Conservation (phyloP, 352 stramenopile species). For the Pythium insidiosum region DNA sequence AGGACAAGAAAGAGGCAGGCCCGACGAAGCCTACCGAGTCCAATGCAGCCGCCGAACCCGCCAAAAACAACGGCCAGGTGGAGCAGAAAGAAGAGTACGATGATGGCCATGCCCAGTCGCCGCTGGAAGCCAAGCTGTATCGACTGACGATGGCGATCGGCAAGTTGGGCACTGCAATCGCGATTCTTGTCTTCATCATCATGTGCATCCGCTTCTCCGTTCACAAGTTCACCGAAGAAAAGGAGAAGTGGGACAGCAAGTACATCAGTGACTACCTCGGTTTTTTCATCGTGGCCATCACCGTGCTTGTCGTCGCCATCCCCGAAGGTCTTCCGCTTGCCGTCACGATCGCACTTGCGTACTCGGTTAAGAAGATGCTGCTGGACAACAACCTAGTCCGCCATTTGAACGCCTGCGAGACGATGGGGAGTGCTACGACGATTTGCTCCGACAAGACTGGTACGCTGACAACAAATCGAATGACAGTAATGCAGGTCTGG, state of each 20-base stretch:
- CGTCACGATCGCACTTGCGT: constrained; percentile 95
- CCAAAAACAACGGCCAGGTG: constrained; percentile 69
- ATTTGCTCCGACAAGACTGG: constrained; percentile 98
- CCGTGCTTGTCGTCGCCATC: constrained; percentile 94
- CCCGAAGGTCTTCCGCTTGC: constrained; percentile 96
- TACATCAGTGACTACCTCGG: constrained; percentile 67
- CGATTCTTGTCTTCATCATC: constrained; percentile 71
- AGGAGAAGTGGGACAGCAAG: constrained; percentile 31
- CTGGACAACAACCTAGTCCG: constrained; percentile 86
- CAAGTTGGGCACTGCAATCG: constrained; percentile 66
- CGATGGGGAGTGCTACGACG: constrained; percentile 91
- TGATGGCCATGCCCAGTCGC: constrained; percentile 47
- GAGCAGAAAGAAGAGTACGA: constrained; percentile 62
- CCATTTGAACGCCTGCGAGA: constrained; percentile 86
- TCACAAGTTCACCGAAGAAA: constrained; percentile 39
- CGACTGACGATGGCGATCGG: constrained; percentile 76
- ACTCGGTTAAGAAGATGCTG: constrained; percentile 93
- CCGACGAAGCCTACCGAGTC: background rate
- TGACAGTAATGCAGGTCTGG: constrained; percentile 93
- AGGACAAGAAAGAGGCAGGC: background rate
- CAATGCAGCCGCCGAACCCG: constrained; percentile 18
- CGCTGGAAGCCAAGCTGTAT: constrained; percentile 84
- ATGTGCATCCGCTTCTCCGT: constrained; percentile 70
- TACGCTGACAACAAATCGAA: constrained; percentile 96
- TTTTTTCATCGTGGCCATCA: constrained; percentile 85